A percentile compares a stretch with the other conserved stretches of the same genome.
These are phyloP conservation scores for Cylindrotheca closterium DNA, from an alignment of 108 stramenopile genomes.

Conservation along the genomic window DNA sequence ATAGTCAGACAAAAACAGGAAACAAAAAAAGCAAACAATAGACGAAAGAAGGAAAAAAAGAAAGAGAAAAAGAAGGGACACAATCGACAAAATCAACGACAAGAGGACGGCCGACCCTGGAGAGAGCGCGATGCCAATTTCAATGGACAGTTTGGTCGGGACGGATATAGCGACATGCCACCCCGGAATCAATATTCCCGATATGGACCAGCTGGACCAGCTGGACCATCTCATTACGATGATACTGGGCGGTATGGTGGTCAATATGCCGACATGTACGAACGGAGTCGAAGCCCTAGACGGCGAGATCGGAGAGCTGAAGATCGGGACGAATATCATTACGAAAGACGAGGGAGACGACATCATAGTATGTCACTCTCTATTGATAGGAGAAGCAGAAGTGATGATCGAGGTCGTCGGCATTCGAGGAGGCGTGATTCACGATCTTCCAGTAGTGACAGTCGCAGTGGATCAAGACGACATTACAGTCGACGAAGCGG, in stretches of 20 bases:
- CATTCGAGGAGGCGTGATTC: conserved; percentile 10
- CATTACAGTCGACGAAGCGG: not conserved
- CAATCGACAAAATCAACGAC: not conserved
- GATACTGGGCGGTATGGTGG: conserved; percentile 10
- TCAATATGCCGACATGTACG: conserved; percentile 15
- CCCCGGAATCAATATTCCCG: conserved; percentile 17
- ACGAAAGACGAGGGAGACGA: conserved; percentile 13
- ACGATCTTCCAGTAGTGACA: conserved; percentile 20
- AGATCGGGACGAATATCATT: conserved; percentile 13
- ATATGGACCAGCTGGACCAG: conserved; percentile 26
- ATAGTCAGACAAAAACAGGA: conserved; percentile 49
- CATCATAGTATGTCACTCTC: conserved; percentile 24
- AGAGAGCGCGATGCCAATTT: conserved; percentile 5
- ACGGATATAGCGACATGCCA: not conserved
- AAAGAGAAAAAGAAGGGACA: conserved; percentile 1
- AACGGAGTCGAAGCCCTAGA: conserved; percentile 20
- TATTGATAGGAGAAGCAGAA: not conserved
- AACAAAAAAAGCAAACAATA: conserved; percentile 10
- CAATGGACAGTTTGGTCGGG: conserved; percentile 1
- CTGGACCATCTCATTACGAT: conserved; percentile 13
- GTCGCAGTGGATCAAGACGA: not conserved
- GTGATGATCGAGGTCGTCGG: conserved; percentile 24
- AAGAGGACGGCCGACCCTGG: conserved; percentile 6
- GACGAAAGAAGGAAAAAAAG: conserved; percentile 9
- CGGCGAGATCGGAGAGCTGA: conserved; percentile 15